phyloP scores from a whole-genome alignment of 1,284 basidiomycete genomes.

The Uromyces viciae-fabae region DNA sequence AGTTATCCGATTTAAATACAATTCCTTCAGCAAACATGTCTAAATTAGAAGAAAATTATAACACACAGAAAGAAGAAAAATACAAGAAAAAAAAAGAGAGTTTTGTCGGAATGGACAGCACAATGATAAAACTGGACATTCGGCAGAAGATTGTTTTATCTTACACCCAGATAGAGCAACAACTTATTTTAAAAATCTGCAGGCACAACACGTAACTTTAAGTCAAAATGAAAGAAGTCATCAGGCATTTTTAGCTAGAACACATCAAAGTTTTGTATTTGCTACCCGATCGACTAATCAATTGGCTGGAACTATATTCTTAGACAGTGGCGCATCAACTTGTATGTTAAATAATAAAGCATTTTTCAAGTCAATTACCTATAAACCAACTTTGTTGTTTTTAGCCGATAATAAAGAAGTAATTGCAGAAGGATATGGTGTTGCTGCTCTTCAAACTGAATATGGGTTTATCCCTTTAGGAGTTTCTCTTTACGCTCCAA shows the following conservation, averaged over 20 bases:
- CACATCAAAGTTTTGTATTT: no score
- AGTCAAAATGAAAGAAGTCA: no score
- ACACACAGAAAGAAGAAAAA: neutral
- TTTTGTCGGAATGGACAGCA: neutral
- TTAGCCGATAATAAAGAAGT: neutral
- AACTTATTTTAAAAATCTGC: neutral
- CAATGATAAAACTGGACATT: neutral
- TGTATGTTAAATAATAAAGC: neutral
- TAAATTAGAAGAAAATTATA: neutral
- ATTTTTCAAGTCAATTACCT: neutral
- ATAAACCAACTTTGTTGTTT: neutral
- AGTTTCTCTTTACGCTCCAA: neutral
- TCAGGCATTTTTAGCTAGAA: no score
- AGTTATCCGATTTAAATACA: no score
- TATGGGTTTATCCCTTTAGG: neutral
- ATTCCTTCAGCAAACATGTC: neutral
- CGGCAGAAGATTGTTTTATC: neutral
- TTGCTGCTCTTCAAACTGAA: neutral
- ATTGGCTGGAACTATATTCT: neutral
- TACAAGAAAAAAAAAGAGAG: neutral
- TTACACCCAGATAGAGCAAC: neutral
- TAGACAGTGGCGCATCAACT: neutral
- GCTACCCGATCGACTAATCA: neutral
- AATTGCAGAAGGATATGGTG: conserved; percentile 1
- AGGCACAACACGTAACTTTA: neutral